phyloP scores from a whole-genome alignment of 2,329 filamentous ascomycete species.

The Colletotrichum higginsianum region DNA sequence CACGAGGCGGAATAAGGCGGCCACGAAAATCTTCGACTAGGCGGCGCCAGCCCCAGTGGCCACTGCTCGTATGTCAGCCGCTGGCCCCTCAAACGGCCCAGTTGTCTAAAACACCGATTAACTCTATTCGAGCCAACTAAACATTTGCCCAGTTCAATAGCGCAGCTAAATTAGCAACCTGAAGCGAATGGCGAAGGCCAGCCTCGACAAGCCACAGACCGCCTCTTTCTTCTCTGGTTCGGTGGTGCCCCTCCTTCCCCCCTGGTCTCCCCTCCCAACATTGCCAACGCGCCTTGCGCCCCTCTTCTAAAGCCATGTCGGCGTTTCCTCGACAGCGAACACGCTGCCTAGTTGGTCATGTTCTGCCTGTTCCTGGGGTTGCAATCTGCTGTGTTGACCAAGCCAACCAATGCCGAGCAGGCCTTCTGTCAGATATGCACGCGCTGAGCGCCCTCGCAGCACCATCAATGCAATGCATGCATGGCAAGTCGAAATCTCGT shows the following conservation, averaged over 20 bases:
- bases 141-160: slow-evolving; percentile 25
- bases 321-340: background rate
- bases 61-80: background rate
- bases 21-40: background rate
- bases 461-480: slow-evolving; percentile 8
- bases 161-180: slow-evolving; percentile 7
- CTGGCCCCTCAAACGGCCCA: slow-evolving; percentile 11
- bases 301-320: background rate
- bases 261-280: background rate
- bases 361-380: slow-evolving; percentile 1
- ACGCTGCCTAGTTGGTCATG: background rate
- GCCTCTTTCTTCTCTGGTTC: background rate
- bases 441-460: slow-evolving; percentile 2
- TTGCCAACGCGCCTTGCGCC: background rate
- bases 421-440: slow-evolving; percentile 28
- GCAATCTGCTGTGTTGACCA: slow-evolving; percentile 6
- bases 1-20: background rate
- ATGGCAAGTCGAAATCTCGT: slow-evolving; percentile 15
- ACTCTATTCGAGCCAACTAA: slow-evolving; percentile 31
- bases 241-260: background rate
- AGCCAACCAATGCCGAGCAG: slow-evolving; percentile 10
- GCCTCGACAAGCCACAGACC: slow-evolving; percentile 15
- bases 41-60: slow-evolving; percentile 1
- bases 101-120: slow-evolving; percentile 9
- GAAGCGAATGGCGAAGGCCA: background rate